Conservation (phyloP, 2,329 filamentous ascomycete genomes). For the Ustilaginoidea virens region DNA sequence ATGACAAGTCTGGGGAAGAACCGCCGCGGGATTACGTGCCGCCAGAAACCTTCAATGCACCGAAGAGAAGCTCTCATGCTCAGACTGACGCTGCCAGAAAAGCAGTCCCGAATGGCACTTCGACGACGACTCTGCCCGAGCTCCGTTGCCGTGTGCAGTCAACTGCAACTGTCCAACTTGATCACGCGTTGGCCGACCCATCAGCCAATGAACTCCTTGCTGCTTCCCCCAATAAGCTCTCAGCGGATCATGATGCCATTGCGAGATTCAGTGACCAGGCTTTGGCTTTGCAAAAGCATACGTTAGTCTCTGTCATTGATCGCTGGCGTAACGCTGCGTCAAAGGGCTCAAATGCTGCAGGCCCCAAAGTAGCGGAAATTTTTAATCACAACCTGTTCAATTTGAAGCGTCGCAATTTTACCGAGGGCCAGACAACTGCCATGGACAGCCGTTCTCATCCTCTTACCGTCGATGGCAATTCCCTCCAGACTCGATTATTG, state of each 20-base stretch:
- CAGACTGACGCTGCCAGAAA: too few relatives aligned
- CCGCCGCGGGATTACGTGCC: too few relatives aligned
- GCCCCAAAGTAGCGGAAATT: not conserved
- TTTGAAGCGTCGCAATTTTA: not conserved
- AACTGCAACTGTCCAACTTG: too few relatives aligned
- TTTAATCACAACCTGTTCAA: not conserved
- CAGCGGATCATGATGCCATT: not conserved
- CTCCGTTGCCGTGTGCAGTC: too few relatives aligned
- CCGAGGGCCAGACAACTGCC: not conserved
- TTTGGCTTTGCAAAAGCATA: constrained; percentile 1
- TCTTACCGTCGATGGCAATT: not conserved
- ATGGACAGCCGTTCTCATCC: not conserved
- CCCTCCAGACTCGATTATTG: not conserved
- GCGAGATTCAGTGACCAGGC: not conserved
- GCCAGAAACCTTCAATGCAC: too few relatives aligned
- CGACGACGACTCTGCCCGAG: too few relatives aligned
- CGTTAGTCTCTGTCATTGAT: constrained; percentile 8
- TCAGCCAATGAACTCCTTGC: too few relatives aligned
- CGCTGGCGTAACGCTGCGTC: constrained; percentile 8
- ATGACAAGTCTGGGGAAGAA: too few relatives aligned
- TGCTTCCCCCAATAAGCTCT: not conserved
- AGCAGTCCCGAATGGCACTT: too few relatives aligned
- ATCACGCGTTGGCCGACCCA: too few relatives aligned
- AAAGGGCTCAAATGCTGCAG: not conserved
- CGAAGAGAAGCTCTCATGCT: too few relatives aligned